phyloP scores from a whole-genome alignment of 2,329 filamentous ascomycete genomes.

The Fusarium fracticaudum region DNA sequence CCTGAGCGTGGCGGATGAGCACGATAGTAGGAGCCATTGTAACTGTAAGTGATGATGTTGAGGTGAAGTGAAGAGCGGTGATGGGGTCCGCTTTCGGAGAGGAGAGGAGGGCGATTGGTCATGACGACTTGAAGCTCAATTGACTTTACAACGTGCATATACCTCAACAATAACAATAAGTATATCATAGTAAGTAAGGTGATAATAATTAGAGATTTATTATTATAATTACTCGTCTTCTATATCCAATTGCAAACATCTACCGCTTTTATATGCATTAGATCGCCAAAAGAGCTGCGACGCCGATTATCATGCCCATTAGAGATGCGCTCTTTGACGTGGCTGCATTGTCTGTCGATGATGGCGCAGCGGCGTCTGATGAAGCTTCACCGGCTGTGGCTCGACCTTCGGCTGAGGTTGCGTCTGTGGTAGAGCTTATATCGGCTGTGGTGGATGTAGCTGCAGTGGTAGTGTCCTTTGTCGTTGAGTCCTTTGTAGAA shows the following conservation, averaged over 20 bases:
- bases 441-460: not conserved
- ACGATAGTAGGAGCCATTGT: conserved; percentile 71
- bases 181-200: not conserved
- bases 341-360: conserved; percentile 9
- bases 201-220: not conserved
- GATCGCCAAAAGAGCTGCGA: conserved; percentile 5
- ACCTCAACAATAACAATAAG: not conserved
- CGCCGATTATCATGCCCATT: not conserved
- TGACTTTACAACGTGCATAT: not conserved
- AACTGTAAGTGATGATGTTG: conserved; percentile 1
- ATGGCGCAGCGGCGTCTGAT: not conserved
- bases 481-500: not conserved
- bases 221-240: not conserved
- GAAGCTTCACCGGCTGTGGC: not conserved
- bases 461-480: not conserved
- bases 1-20: conserved; percentile 89
- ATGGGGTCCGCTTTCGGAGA: conserved; percentile 15
- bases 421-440: not conserved
- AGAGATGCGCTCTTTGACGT: not conserved
- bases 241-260: not conserved
- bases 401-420: not conserved
- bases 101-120: not conserved
- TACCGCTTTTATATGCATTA: not conserved
- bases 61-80: not conserved
- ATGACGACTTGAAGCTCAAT: not conserved